A percentile compares a stretch with the other conserved stretches of the same genome.
These are phyloP conservation scores for Diaporthe vexans DNA, from an alignment of 2,329 filamentous ascomycete species.

Conservation along the genomic window DNA sequence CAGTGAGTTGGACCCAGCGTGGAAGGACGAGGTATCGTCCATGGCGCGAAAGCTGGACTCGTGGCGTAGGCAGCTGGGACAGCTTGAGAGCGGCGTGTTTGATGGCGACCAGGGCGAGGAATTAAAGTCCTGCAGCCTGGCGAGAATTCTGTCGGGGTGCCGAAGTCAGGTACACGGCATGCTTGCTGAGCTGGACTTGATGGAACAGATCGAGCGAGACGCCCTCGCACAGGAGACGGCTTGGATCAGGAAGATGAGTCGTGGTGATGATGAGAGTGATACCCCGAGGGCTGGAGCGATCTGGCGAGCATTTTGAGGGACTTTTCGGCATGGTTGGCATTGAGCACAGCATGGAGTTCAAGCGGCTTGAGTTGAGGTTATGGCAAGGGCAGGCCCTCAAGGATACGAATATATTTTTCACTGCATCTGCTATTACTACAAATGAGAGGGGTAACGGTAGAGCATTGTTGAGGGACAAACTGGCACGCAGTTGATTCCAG, in stretches of 20 bases:
- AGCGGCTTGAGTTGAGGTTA: not conserved
- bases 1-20: constrained; percentile 67
- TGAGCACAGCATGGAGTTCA: constrained; percentile 28
- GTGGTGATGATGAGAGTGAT: constrained; percentile 51
- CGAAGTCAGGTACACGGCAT: constrained; percentile 68
- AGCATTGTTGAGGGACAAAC: not conserved
- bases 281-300: constrained; percentile 60
- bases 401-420: too few relatives aligned
- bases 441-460: not conserved
- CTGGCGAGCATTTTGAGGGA: constrained; percentile 57
- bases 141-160: constrained; percentile 62
- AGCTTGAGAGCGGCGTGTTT: constrained; percentile 53
- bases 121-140: constrained; percentile 55
- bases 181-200: constrained; percentile 72
- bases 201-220: constrained; percentile 73
- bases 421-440: not conserved
- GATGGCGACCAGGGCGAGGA: constrained; percentile 39
- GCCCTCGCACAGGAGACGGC: constrained; percentile 68
- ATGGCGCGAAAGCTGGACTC: constrained; percentile 68
- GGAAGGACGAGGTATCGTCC: constrained; percentile 70
- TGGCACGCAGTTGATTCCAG: too few relatives aligned
- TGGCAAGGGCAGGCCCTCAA: not conserved
- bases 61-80: constrained; percentile 64
- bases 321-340: not conserved
- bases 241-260: constrained; percentile 71